Percentiles rank a stretch among this genome's conserved stretches.
Conservation (phyloP, 352 stramenopile genomes). For the Globisporangium takayamanum region DNA sequence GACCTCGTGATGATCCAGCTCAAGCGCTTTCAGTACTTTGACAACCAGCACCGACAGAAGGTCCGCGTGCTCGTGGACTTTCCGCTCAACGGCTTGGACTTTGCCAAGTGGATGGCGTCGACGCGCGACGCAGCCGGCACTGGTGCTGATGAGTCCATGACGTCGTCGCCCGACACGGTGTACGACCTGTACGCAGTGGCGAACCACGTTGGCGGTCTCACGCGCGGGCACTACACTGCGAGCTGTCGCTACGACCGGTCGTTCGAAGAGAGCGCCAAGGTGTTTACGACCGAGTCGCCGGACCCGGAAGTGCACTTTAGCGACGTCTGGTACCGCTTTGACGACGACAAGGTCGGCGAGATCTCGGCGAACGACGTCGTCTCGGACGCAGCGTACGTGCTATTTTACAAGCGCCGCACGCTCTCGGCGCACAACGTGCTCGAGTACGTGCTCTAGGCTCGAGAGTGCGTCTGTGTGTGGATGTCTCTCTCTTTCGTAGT, state of each 20-base stretch:
- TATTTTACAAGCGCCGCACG: constrained; percentile 88
- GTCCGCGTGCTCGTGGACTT: constrained; percentile 77
- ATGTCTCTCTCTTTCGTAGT: background rate
- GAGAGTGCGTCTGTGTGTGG: background rate
- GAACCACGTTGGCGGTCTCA: constrained; percentile 96
- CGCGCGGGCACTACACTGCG: constrained; percentile 93
- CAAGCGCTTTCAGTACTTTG: constrained; percentile 86
- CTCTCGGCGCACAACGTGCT: constrained; percentile 69
- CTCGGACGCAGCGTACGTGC: constrained; percentile 85
- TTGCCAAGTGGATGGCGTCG: constrained; percentile 64
- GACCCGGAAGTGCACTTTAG: constrained; percentile 36
- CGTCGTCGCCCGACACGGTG: constrained; percentile 16
- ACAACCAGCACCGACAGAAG: constrained; percentile 82
- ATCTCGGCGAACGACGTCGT: constrained; percentile 64
- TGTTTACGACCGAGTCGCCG: constrained; percentile 30
- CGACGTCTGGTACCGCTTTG: constrained; percentile 77
- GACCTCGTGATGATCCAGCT: constrained; percentile 86
- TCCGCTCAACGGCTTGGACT: constrained; percentile 68
- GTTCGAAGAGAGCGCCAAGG: constrained; percentile 46
- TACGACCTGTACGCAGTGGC: constrained; percentile 97
- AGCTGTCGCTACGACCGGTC: constrained; percentile 71
- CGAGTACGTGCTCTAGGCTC: constrained; percentile 43
- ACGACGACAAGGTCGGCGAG: constrained; percentile 78
- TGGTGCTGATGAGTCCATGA: background rate
- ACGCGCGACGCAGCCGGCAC: background rate